Conservation (phyloP, 148 eudicot species). For the Rhododendron ovatum region DNA sequence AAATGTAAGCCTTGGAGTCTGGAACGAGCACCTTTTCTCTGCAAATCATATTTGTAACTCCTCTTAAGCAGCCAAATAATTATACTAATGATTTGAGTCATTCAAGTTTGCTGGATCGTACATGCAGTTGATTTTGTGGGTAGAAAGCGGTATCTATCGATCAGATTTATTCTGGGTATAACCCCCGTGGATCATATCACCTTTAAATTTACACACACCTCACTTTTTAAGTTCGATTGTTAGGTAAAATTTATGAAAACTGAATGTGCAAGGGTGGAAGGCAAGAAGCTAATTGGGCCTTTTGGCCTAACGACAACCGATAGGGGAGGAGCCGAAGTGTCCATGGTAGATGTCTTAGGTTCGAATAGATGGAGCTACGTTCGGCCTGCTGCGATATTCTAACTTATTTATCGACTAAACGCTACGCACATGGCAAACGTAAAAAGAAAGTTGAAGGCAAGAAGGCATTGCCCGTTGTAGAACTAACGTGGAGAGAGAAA, state of each 20-base stretch:
- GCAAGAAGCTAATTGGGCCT: not conserved
- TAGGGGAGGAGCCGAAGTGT: no score
- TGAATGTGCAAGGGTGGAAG: not conserved
- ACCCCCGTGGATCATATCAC: no score
- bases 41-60: slow-evolving; percentile 8
- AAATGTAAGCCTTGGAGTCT: slow-evolving; percentile 61
- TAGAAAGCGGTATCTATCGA: not conserved
- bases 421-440: not conserved
- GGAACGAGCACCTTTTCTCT: slow-evolving; percentile 79
- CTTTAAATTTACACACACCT: no score
- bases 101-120: not conserved
- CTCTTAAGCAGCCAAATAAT: not conserved
- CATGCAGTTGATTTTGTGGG: not conserved
- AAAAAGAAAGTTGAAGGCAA: not conserved
- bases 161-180: no score
- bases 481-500: not conserved
- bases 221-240: no score
- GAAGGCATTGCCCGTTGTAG: not conserved
- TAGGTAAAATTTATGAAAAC: no score
- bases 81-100: not conserved
- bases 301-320: no score
- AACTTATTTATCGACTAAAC: not conserved
- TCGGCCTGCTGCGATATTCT: not conserved
- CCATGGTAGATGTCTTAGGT: not conserved
- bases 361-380: not conserved